Conservation (phyloP, 305 asterid species). For the Caryopteris hybrid region DNA sequence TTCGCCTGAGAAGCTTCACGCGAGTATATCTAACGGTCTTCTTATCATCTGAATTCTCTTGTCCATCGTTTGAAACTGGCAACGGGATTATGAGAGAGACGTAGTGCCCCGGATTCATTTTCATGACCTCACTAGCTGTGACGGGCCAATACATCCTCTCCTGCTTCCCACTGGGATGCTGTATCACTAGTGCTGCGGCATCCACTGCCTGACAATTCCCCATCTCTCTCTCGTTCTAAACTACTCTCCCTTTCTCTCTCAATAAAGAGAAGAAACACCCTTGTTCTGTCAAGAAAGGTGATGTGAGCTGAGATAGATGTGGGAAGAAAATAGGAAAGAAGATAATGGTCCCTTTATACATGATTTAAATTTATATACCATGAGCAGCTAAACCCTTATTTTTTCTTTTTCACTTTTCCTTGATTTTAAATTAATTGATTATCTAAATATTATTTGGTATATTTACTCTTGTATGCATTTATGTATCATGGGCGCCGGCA, state of each 20-base stretch:
- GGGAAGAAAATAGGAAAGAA: constrained; percentile 21
- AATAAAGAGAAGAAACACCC: not conserved
- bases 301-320: constrained; percentile 25
- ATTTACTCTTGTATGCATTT: not conserved
- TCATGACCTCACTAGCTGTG: constrained; percentile 81
- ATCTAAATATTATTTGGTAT: not conserved
- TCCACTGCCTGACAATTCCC: constrained; percentile 96
- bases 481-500: constrained; percentile 46
- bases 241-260: not conserved
- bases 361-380: not conserved
- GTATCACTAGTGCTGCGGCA: constrained; percentile 90
- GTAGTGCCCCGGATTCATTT: constrained; percentile 84
- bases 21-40: constrained; percentile 40
- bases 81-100: constrained; percentile 74
- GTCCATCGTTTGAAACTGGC: constrained; percentile 11
- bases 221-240: constrained; percentile 38
- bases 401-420: not conserved
- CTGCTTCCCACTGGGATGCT: constrained; percentile 77
- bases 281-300: not conserved
- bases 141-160: constrained; percentile 80
- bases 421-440: not conserved
- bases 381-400: too few species aligned
- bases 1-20: constrained; percentile 57
- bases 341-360: constrained; percentile 20
- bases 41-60: constrained; percentile 24